Conservation (phyloP, 2,329 filamentous ascomycete genomes). For the Aspergillus clavatus region DNA sequence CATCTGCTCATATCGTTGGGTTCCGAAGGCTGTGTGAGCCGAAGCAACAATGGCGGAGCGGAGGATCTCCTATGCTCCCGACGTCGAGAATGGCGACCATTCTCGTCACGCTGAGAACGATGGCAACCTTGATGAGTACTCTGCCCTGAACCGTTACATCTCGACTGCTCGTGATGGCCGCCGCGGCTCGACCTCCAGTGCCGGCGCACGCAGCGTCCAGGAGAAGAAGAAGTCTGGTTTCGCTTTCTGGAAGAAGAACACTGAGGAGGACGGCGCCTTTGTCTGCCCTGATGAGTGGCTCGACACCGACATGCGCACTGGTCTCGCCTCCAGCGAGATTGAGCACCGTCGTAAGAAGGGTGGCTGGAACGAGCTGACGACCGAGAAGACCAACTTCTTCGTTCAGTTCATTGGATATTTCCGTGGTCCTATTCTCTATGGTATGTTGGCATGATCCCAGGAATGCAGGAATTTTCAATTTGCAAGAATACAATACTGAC, state of each 20-base stretch:
- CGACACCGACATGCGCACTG: slow-evolving; percentile 61
- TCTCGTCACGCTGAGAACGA: slow-evolving; percentile 30
- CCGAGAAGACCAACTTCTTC: slow-evolving; percentile 72
- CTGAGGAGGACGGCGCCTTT: slow-evolving; percentile 28
- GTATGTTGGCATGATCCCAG: slow-evolving; percentile 52
- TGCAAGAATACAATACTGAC: slow-evolving; percentile 7
- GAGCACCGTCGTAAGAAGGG: slow-evolving; percentile 61
- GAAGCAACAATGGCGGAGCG: slow-evolving; percentile 42
- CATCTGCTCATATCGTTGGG: slow-evolving; percentile 35
- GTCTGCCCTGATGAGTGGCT: slow-evolving; percentile 63
- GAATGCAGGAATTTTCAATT: background rate
- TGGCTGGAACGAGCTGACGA: slow-evolving; percentile 67
- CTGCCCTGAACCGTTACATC: slow-evolving; percentile 62
- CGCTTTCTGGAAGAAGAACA: slow-evolving; percentile 48
- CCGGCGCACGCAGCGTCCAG: slow-evolving; percentile 39
- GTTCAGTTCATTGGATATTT: slow-evolving; percentile 72
- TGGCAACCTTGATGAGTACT: slow-evolving; percentile 54
- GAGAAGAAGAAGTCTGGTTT: slow-evolving; percentile 53
- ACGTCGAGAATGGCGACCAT: slow-evolving; percentile 40
- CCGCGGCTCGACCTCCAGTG: slow-evolving; percentile 46
- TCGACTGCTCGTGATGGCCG: slow-evolving; percentile 59
- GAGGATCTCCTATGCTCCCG: slow-evolving; percentile 43
- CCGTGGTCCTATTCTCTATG: slow-evolving; percentile 71
- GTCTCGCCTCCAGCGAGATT: slow-evolving; percentile 57
- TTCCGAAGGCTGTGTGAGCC: slow-evolving; percentile 36